Evolutionary conservation across 148 eudicot genomes (phyloP).

Genomic region (Cornus controversa): DNA sequence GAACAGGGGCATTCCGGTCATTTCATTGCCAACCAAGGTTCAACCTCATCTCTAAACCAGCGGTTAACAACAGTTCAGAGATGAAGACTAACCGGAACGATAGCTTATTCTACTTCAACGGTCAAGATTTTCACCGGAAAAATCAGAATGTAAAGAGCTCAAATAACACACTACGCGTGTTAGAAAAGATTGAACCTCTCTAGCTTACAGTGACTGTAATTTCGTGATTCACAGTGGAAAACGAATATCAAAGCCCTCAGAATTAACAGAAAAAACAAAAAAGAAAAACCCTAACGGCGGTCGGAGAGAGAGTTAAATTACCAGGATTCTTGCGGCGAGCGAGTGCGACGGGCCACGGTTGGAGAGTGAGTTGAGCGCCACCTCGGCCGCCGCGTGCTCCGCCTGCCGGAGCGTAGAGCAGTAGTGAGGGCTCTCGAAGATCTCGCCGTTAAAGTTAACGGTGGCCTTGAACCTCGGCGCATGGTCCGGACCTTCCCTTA

Average conservation of each 20-base stretch:
- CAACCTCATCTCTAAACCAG: conserved; percentile 2
- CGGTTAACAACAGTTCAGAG: neutral
- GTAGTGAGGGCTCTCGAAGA: conserved; percentile 74
- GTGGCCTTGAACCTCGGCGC: conserved; percentile 83
- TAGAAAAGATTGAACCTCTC: neutral
- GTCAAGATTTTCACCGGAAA: conserved; percentile 8
- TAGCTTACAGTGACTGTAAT: neutral
- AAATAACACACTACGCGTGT: neutral
- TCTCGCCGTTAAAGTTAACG: conserved; percentile 80
- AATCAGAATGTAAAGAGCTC: conserved; percentile 3
- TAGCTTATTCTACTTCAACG: conserved; percentile 4
- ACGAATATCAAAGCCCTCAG: neutral
- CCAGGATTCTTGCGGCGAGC: conserved; percentile 83
- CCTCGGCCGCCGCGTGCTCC: conserved; percentile 89
- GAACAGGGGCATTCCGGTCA: conserved; percentile 20
- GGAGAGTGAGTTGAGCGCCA: conserved; percentile 75
- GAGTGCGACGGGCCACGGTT: conserved; percentile 67
- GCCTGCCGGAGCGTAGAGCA: conserved; percentile 85
- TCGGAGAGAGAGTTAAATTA: conserved; percentile 9
- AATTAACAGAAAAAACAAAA: neutral
- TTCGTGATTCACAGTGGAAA: neutral
- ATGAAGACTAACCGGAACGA: neutral
- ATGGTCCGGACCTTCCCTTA: conserved; percentile 90
- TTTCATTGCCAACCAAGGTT: neutral
- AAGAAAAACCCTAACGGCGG: neutral